Conservation (phyloP, 2,329 filamentous ascomycete species). For the Arthrobotrys musiformis region DNA sequence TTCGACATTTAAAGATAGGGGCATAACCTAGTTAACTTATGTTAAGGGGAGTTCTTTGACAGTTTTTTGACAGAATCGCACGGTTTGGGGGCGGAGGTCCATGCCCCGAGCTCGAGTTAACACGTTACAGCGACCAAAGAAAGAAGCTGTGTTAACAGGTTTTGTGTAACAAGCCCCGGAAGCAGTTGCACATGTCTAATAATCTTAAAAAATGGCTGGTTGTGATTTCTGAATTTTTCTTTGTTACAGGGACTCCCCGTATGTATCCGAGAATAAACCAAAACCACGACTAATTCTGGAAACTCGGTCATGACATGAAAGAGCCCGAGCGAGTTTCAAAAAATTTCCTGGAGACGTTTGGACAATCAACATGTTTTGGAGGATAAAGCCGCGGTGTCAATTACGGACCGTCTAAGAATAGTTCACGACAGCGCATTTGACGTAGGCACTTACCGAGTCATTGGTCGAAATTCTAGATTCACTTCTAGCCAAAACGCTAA, state of each 20-base stretch:
- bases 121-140: background rate
- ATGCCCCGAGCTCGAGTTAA: background rate
- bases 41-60: background rate
- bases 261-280: background rate
- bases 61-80: background rate
- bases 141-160: background rate
- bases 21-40: too few species aligned
- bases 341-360: background rate
- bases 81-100: too few species aligned
- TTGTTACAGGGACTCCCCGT: too few species aligned
- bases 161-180: background rate
- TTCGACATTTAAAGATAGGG: background rate
- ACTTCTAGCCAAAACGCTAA: background rate
- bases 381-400: background rate
- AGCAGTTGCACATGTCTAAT: background rate
- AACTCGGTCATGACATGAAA: background rate
- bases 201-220: background rate
- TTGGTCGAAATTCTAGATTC: background rate
- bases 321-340: slow-evolving; percentile 2
- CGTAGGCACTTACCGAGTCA: background rate
- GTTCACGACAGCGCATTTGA: background rate
- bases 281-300: background rate
- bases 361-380: background rate
- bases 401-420: background rate
- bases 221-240: background rate